Percentiles rank a stretch among this genome's conserved stretches.
These are phyloP conservation scores for Pythium chondricola DNA, from an alignment of 352 stramenopile species.

Conservation along the genomic window DNA sequence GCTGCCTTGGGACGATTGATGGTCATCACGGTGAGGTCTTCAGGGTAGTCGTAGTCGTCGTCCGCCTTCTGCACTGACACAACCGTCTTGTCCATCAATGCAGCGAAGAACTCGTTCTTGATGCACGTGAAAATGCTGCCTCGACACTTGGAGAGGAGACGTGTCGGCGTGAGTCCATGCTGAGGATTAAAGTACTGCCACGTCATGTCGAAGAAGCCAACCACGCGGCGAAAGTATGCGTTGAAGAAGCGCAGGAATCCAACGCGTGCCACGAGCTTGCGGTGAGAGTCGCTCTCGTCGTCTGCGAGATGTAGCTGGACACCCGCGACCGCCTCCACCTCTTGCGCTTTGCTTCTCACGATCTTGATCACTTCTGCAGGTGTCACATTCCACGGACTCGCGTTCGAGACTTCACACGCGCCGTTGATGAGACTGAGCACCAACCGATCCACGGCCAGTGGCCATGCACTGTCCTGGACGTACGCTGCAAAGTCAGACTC, in stretches of 20 bases:
- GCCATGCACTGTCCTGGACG: slow-evolving; percentile 35
- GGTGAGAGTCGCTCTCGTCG: not conserved
- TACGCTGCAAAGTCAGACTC: slow-evolving; percentile 6
- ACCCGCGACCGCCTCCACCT: slow-evolving; percentile 9
- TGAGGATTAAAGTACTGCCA: slow-evolving; percentile 62
- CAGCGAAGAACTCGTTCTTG: slow-evolving; percentile 73
- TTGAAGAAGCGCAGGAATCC: slow-evolving; percentile 74
- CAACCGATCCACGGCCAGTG: slow-evolving; percentile 28
- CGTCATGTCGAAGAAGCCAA: slow-evolving; percentile 74
- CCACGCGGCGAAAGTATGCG: slow-evolving; percentile 50
- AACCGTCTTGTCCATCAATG: slow-evolving; percentile 66
- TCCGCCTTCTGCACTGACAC: slow-evolving; percentile 75
- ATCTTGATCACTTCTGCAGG: slow-evolving; percentile 28
- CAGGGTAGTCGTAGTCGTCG: slow-evolving; percentile 91
- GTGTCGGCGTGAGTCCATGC: slow-evolving; percentile 25
- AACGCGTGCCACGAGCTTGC: slow-evolving; percentile 38
- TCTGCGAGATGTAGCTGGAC: not conserved
- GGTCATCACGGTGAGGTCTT: slow-evolving; percentile 78
- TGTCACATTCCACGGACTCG: slow-evolving; percentile 60
- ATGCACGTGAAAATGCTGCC: slow-evolving; percentile 67
- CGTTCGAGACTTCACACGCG: slow-evolving; percentile 42
- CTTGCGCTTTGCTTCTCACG: slow-evolving; percentile 17
- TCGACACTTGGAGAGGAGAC: slow-evolving; percentile 54
- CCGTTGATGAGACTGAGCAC: slow-evolving; percentile 40
- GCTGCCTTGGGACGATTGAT: slow-evolving; percentile 85